Conservation (phyloP, 345 rosid genomes). For the Firmiana major region DNA sequence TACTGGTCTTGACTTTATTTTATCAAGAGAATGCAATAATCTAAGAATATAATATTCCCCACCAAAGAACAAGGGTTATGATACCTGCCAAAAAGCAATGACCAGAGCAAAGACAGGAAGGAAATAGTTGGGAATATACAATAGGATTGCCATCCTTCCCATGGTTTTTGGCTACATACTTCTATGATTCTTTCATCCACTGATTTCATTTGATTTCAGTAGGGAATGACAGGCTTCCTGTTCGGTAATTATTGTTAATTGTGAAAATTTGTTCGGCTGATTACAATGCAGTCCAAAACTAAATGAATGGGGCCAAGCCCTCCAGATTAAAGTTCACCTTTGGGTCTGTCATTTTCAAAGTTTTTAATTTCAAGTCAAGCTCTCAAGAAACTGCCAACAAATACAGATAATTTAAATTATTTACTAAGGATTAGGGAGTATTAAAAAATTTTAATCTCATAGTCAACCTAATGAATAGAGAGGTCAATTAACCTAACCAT, state of each 20-base stretch:
- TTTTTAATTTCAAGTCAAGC: background rate
- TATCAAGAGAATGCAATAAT: background rate
- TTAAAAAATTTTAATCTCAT: background rate
- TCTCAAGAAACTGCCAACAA: background rate
- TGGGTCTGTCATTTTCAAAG: background rate
- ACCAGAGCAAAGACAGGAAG: background rate
- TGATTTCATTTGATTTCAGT: background rate
- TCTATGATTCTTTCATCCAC: background rate
- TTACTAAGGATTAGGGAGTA: background rate
- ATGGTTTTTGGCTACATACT: background rate
- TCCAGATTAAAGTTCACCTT: background rate
- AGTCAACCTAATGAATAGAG: background rate
- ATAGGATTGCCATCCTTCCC: background rate
- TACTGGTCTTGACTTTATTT: background rate
- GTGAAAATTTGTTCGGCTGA: too few relatives aligned
- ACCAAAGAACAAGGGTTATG: background rate
- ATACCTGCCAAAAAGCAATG: background rate
- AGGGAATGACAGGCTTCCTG: background rate
- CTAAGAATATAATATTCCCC: background rate
- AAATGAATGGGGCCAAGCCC: too few relatives aligned
- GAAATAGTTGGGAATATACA: background rate
- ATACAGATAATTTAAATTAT: background rate
- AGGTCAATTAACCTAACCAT: background rate
- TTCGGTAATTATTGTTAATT: background rate
- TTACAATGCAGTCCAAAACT: too few relatives aligned